Evolutionary conservation across 2,329 filamentous ascomycete species (phyloP).

Genomic region (Harringtonia aguacate): DNA sequence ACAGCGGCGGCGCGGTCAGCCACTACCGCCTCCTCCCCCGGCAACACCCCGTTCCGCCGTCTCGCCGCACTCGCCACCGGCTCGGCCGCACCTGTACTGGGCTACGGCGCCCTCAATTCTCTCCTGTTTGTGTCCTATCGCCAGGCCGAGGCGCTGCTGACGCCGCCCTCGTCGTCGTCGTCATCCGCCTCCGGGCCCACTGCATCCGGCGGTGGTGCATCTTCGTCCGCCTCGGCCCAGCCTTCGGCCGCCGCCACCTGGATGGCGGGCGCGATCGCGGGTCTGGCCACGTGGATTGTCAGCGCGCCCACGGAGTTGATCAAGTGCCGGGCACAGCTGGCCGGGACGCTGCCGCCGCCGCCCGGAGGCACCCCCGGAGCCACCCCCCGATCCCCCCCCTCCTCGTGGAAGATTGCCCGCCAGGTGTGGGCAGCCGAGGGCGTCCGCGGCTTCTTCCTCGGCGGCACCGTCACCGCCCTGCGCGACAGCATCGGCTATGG

Average conservation of each 20-base stretch:
- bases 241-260: slow-evolving; percentile 51
- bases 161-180: slow-evolving; percentile 16
- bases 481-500: slow-evolving; percentile 90
- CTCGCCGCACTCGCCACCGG: slow-evolving; percentile 40
- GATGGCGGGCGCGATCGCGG: slow-evolving; percentile 69
- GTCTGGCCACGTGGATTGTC: slow-evolving; percentile 75
- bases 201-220: not conserved
- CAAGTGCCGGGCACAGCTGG: slow-evolving; percentile 80
- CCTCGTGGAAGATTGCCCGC: slow-evolving; percentile 53
- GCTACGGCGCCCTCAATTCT: slow-evolving; percentile 85
- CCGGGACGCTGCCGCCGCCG: slow-evolving; percentile 7
- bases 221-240: not conserved
- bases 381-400: slow-evolving; percentile 20
- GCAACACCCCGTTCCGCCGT: not conserved
- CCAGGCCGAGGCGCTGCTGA: slow-evolving; percentile 59
- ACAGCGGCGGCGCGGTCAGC: not conserved
- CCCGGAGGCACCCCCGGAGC: not conserved
- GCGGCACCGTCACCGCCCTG: slow-evolving; percentile 69
- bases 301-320: slow-evolving; percentile 84
- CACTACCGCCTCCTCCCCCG: not conserved
- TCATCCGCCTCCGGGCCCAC: not conserved
- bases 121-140: slow-evolving; percentile 88
- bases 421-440: slow-evolving; percentile 47
- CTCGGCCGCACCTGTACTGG: slow-evolving; percentile 73
- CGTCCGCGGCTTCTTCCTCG: slow-evolving; percentile 65